Conservation (phyloP, 1,284 basidiomycete genomes). For the Rhodotorula sp. region DNA sequence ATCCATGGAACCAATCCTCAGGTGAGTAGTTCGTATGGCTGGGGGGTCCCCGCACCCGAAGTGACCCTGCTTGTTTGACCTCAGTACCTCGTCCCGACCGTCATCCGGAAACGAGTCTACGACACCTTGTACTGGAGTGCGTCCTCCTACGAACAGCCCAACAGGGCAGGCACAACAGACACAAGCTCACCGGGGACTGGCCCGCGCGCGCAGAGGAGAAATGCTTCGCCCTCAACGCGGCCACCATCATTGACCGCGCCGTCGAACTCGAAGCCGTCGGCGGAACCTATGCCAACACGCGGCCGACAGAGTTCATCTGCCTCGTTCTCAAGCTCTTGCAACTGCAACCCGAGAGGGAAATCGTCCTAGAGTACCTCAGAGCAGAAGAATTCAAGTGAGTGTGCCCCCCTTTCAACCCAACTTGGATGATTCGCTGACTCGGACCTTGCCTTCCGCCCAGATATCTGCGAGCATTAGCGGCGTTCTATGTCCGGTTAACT, state of each 20-base stretch:
- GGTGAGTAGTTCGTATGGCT: conserved; percentile 52
- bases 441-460: conserved; percentile 52
- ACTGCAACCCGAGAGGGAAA: conserved; percentile 95
- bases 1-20: conserved; percentile 96
- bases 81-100: conserved; percentile 92
- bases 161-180: neutral
- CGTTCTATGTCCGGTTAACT: conserved; percentile 91
- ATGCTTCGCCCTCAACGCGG: conserved; percentile 60
- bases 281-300: conserved; percentile 83
- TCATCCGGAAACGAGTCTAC: conserved; percentile 93
- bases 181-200: neutral
- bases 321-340: conserved; percentile 90
- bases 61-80: conserved; percentile 4
- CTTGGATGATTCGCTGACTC: neutral
- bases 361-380: conserved; percentile 87
- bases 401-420: neutral
- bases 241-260: conserved; percentile 88
- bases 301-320: conserved; percentile 87
- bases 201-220: conserved; percentile 43
- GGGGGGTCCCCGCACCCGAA: neutral
- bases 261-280: conserved; percentile 79
- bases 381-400: conserved; percentile 97
- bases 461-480: conserved; percentile 88
- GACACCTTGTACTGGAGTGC: conserved; percentile 92
- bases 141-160: conserved; percentile 40